Conservation (phyloP, 1,139 yeast genomes). For the Suhomyces panamericanus region DNA sequence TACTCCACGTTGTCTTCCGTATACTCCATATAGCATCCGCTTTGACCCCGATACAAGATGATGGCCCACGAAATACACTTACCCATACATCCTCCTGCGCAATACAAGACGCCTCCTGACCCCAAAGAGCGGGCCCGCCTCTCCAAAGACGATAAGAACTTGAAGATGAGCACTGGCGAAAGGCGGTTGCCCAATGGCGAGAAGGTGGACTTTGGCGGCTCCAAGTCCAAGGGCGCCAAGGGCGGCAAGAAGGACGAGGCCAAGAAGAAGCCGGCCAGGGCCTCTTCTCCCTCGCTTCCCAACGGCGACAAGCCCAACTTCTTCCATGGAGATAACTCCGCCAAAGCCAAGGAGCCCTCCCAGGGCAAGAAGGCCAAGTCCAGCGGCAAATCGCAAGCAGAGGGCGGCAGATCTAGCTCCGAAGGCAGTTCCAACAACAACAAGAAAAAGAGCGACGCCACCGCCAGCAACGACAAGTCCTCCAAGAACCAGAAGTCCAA, state of each 20-base stretch:
- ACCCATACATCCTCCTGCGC: slow-evolving; percentile 21
- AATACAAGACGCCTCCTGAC: slow-evolving; percentile 11
- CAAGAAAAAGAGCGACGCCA: slow-evolving; percentile 18
- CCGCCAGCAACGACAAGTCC: slow-evolving; percentile 20
- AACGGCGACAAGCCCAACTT: slow-evolving; percentile 39
- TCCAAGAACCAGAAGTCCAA: slow-evolving; percentile 15
- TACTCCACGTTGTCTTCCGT: slow-evolving; percentile 7
- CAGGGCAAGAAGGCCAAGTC: slow-evolving; percentile 3
- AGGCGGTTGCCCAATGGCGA: slow-evolving; percentile 44
- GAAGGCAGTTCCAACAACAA: slow-evolving; percentile 10
- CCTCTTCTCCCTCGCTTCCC: slow-evolving; percentile 25
- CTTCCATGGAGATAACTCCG: slow-evolving; percentile 14
- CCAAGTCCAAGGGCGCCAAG: slow-evolving; percentile 11
- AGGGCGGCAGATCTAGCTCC: slow-evolving; percentile 43
- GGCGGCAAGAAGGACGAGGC: slow-evolving; percentile 16
- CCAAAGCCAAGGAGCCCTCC: slow-evolving; percentile 15
- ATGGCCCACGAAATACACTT: slow-evolving; percentile 44
- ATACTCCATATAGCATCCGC: slow-evolving; percentile 4
- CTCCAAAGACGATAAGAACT: slow-evolving; percentile 11
- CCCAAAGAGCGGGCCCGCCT: slow-evolving; percentile 3
- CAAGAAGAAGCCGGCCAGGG: slow-evolving; percentile 16
- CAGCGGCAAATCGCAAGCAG: slow-evolving; percentile 35
- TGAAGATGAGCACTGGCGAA: slow-evolving; percentile 20
- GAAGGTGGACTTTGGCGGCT: slow-evolving; percentile 41
- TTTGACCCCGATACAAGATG: slow-evolving; percentile 23